phyloP scores from a whole-genome alignment of 2,329 filamentous ascomycete species.

The Juglanconis oblonga region DNA sequence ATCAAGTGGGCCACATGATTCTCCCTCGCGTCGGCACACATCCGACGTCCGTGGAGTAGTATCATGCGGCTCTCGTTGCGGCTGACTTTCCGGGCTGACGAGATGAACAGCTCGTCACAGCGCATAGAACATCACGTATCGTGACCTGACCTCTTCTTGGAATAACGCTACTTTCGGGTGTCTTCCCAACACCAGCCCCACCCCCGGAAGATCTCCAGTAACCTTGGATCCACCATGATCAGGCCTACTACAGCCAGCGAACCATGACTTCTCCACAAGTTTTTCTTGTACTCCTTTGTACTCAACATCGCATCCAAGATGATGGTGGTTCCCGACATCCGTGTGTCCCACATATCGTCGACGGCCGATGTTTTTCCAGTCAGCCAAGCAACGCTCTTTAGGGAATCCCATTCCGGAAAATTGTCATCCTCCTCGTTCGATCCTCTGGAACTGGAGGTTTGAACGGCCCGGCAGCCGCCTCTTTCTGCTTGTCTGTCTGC shows the following conservation, averaged over 20 bases:
- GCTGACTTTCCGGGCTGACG: not conserved
- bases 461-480: conserved; percentile 1
- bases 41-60: not conserved
- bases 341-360: not conserved
- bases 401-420: not conserved
- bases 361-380: not conserved
- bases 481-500: not conserved
- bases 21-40: not conserved
- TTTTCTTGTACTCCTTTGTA: not conserved
- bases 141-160: not conserved
- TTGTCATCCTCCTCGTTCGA: not conserved
- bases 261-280: not conserved
- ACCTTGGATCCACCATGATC: not conserved
- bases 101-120: not conserved
- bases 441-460: not conserved
- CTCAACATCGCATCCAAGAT: not conserved
- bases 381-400: not conserved
- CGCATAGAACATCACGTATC: not conserved
- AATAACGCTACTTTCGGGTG: too few relatives aligned
- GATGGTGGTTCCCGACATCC: not conserved
- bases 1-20: not conserved
- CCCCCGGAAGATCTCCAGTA: too few relatives aligned
- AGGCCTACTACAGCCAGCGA: not conserved
- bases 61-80: not conserved
- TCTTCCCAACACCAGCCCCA: too few relatives aligned